phyloP scores from a whole-genome alignment of 1,284 basidiomycete species.

The Malassezia nana region DNA sequence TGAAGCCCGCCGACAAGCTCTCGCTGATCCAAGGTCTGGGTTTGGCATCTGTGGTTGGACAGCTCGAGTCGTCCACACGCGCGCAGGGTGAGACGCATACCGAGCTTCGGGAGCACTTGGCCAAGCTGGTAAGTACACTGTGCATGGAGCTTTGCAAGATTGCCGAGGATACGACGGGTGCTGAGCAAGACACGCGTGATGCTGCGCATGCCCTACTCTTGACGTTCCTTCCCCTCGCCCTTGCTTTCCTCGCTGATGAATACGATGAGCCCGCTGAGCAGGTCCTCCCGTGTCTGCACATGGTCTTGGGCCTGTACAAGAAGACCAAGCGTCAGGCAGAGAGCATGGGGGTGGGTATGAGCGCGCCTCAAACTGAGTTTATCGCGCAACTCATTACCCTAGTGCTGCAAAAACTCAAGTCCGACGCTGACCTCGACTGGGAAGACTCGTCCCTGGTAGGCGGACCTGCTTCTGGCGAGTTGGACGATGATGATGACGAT shows the following conservation, averaged over 20 bases:
- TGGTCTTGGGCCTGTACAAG: conserved; percentile 39
- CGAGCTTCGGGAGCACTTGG: conserved; percentile 80
- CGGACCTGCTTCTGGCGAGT: conserved; percentile 63
- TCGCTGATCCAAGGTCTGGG: conserved; percentile 82
- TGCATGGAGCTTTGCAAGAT: conserved; percentile 78
- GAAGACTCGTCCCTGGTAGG: conserved; percentile 50
- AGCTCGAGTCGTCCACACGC: conserved; percentile 36
- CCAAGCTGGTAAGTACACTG: conserved; percentile 69
- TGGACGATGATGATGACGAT: conserved; percentile 56
- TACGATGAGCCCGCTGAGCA: conserved; percentile 52
- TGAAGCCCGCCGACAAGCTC: conserved; percentile 84
- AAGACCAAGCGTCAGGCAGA: conserved; percentile 30
- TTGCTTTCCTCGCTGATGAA: conserved; percentile 78
- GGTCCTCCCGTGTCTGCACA: conserved; percentile 32
- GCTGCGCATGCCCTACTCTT: conserved; percentile 63
- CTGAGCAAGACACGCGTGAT: conserved; percentile 58
- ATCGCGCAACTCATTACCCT: conserved; percentile 69
- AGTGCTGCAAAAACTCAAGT: conserved; percentile 64
- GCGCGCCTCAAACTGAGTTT: conserved; percentile 52
- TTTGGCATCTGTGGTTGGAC: conserved; percentile 34
- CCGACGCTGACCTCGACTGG: conserved; percentile 68
- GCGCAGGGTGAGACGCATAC: conserved; percentile 54
- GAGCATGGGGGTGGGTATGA: conserved; percentile 15
- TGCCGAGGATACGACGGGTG: conserved; percentile 56
- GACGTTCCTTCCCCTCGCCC: conserved; percentile 67